phyloP scores from a whole-genome alignment of 2,329 filamentous ascomycete genomes.

The Colletotrichum cordylinicola region DNA sequence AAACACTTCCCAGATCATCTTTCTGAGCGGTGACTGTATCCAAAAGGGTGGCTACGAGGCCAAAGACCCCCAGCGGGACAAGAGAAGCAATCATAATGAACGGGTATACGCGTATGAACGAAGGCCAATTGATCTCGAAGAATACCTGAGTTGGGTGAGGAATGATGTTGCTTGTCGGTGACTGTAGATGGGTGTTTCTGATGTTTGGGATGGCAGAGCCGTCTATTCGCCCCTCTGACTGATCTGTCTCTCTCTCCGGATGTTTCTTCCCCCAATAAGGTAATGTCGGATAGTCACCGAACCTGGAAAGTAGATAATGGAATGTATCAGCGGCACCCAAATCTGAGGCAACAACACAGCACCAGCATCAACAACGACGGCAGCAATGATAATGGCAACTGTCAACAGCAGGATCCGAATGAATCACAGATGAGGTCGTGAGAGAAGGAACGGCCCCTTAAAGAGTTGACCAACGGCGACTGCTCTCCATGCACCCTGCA shows the following conservation, averaged over 20 bases:
- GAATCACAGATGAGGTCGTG: background rate
- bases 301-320: background rate
- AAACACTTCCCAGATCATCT: constrained; percentile 43
- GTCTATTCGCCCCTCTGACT: background rate
- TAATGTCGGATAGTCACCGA: background rate
- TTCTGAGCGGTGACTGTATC: constrained; percentile 23
- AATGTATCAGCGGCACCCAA: background rate
- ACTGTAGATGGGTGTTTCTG: background rate
- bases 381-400: background rate
- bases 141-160: background rate
- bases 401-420: background rate
- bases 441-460: background rate
- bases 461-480: background rate
- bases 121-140: background rate
- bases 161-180: background rate
- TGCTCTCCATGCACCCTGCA: background rate
- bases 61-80: background rate
- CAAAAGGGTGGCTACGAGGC: background rate
- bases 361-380: background rate
- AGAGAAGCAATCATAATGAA: background rate
- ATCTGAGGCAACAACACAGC: background rate
- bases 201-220: background rate
- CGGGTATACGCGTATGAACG: background rate
- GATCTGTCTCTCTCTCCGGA: background rate
- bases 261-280: background rate